A percentile compares a stretch with the other conserved stretches of the same genome.
Evolutionary conservation across 2,329 filamentous ascomycete species (phyloP).

Genomic region (Lasiodiplodia sp.): DNA sequence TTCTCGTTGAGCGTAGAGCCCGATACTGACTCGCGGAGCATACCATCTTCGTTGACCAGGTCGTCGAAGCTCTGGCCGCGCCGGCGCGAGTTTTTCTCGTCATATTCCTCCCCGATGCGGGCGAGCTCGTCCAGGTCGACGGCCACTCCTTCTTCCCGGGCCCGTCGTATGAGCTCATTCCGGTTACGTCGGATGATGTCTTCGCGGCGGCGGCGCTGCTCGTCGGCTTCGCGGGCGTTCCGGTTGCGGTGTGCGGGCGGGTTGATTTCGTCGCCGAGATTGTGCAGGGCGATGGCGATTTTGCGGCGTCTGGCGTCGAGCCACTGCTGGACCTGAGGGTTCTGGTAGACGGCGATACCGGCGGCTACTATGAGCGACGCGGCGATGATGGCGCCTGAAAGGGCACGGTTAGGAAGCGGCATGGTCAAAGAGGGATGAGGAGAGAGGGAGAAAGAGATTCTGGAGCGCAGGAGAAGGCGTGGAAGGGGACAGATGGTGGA

Average conservation of each 20-base stretch:
- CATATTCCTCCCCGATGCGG: slow-evolving; percentile 38
- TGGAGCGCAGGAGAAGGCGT: slow-evolving; percentile 30
- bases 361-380: slow-evolving; percentile 68
- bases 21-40: slow-evolving; percentile 38
- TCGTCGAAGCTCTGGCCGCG: slow-evolving; percentile 47
- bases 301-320: slow-evolving; percentile 67
- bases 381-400: slow-evolving; percentile 67
- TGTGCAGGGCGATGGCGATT: slow-evolving; percentile 65
- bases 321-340: slow-evolving; percentile 69
- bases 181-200: slow-evolving; percentile 45
- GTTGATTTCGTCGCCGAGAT: slow-evolving; percentile 65
- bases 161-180: slow-evolving; percentile 45
- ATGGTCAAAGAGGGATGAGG: slow-evolving; percentile 2
- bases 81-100: slow-evolving; percentile 32
- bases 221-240: slow-evolving; percentile 38
- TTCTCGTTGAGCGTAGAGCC: slow-evolving; percentile 32
- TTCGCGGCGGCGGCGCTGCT: slow-evolving; percentile 40
- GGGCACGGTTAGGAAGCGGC: slow-evolving; percentile 39
- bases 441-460: slow-evolving; percentile 24
- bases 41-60: slow-evolving; percentile 50
- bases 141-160: slow-evolving; percentile 50
- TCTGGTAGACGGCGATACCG: slow-evolving; percentile 69
- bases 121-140: slow-evolving; percentile 51
- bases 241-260: slow-evolving; percentile 9
- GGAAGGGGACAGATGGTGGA: slow-evolving; percentile 35